These are phyloP conservation scores for Hyaloscypha hepaticicola DNA, from an alignment of 495 filamentous ascomycete species.

Conservation along the genomic window DNA sequence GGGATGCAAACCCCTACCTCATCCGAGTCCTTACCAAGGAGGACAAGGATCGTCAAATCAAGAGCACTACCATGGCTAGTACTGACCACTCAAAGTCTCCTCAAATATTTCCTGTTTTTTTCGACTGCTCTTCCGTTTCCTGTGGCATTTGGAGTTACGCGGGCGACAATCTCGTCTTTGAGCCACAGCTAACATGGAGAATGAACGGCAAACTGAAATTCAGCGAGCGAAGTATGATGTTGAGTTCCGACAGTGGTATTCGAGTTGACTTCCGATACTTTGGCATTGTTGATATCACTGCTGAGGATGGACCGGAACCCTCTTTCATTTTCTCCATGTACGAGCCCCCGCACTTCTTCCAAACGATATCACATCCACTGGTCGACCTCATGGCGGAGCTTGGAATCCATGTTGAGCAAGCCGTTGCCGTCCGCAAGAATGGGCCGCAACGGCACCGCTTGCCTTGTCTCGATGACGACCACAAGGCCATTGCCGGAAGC, in stretches of 20 bases:
- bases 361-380: constrained; percentile 19
- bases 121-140: constrained; percentile 36
- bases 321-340: constrained; percentile 39
- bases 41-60: constrained; percentile 27
- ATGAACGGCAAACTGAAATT: constrained; percentile 44
- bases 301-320: constrained; percentile 31
- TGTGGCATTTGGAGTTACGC: constrained; percentile 53
- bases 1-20: constrained; percentile 36
- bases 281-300: constrained; percentile 38
- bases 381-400: constrained; percentile 21
- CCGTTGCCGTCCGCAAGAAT: constrained; percentile 17
- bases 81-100: not conserved
- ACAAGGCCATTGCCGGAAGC: constrained; percentile 28
- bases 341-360: constrained; percentile 31
- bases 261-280: constrained; percentile 42
- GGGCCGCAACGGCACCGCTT: constrained; percentile 38
- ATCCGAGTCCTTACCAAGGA: constrained; percentile 43
- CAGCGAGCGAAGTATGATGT: constrained; percentile 39
- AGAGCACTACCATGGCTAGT: not conserved
- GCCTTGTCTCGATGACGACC: constrained; percentile 26
- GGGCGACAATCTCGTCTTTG: constrained; percentile 40
- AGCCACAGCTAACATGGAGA: constrained; percentile 42
- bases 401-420: constrained; percentile 19
- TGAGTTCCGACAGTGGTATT: constrained; percentile 25
- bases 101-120: constrained; percentile 28